These are phyloP conservation scores for Plasmodium inui DNA, from an alignment of 169 alveolate genomes.

Conservation along the genomic window DNA sequence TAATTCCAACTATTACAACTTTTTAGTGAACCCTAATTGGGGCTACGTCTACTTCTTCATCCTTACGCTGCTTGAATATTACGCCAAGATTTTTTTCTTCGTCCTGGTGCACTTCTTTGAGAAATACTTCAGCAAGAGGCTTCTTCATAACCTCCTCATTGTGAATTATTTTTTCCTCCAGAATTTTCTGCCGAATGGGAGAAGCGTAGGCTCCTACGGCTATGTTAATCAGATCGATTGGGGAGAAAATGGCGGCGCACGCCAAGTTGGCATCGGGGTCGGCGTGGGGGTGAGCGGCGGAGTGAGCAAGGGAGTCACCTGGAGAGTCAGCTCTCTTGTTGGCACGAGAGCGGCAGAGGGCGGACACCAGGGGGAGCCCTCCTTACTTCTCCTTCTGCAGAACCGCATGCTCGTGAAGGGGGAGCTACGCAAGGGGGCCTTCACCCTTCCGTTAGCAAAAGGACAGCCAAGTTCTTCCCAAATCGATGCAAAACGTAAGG, in stretches of 20 bases:
- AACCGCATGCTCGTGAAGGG: neutral
- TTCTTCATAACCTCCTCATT: slow-evolving; percentile 17
- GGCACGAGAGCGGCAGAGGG: too few relatives aligned
- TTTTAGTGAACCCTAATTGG: slow-evolving; percentile 52
- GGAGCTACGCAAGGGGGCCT: neutral
- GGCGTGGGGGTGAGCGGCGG: neutral
- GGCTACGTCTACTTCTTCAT: slow-evolving; percentile 44
- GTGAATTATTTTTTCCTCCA: slow-evolving; percentile 49
- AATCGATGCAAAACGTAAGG: too few relatives aligned
- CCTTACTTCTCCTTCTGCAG: neutral
- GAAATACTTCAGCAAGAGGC: slow-evolving; percentile 18
- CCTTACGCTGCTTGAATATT: slow-evolving; percentile 49
- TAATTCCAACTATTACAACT: slow-evolving; percentile 46
- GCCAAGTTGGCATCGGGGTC: neutral
- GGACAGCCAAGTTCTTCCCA: neutral
- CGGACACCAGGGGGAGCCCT: neutral
- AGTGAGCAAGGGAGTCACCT: too few relatives aligned
- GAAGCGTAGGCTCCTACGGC: slow-evolving; percentile 19
- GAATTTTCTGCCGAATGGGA: slow-evolving; percentile 3
- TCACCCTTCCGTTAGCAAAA: neutral
- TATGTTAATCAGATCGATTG: slow-evolving; percentile 3
- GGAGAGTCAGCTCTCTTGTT: too few relatives aligned
- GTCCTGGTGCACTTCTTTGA: neutral
- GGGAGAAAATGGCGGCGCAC: neutral
- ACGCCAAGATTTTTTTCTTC: slow-evolving; percentile 48